Conservation (phyloP, 345 rosid genomes). For the Cardamine chenopodiifolia region DNA sequence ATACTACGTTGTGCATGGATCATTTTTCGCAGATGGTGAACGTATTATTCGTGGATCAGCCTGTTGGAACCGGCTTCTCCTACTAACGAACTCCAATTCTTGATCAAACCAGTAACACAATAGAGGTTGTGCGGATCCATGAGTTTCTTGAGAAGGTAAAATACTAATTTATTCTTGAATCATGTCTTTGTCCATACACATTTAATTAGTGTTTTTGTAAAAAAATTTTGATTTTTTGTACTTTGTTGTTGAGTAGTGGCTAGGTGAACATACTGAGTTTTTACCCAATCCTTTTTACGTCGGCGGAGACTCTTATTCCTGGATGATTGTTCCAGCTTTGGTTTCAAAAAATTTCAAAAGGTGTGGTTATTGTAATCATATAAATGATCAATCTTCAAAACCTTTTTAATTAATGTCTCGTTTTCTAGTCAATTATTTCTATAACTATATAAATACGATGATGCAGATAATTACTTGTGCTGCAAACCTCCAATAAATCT, state of each 20-base stretch:
- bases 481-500: conserved; percentile 42
- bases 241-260: conserved; percentile 48
- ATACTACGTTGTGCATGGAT: conserved; percentile 26
- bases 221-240: neutral
- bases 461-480: conserved; percentile 11
- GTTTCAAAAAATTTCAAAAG: conserved; percentile 45
- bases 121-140: conserved; percentile 41
- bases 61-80: conserved; percentile 75
- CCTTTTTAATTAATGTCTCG: neutral
- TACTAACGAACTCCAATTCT: conserved; percentile 45
- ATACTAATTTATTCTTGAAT: neutral
- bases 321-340: conserved; percentile 53
- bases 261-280: conserved; percentile 55
- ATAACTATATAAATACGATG: neutral
- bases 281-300: conserved; percentile 51
- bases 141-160: conserved; percentile 57
- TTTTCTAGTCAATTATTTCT: neutral
- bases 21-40: conserved; percentile 55
- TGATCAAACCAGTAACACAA: conserved; percentile 46
- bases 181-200: neutral
- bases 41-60: conserved; percentile 66
- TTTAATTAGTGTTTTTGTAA: no score
- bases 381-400: neutral
- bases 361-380: neutral
- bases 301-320: conserved; percentile 68